Conservation (phyloP, 371 early-diverging fungal genomes). For the Parasitella parasitica region DNA sequence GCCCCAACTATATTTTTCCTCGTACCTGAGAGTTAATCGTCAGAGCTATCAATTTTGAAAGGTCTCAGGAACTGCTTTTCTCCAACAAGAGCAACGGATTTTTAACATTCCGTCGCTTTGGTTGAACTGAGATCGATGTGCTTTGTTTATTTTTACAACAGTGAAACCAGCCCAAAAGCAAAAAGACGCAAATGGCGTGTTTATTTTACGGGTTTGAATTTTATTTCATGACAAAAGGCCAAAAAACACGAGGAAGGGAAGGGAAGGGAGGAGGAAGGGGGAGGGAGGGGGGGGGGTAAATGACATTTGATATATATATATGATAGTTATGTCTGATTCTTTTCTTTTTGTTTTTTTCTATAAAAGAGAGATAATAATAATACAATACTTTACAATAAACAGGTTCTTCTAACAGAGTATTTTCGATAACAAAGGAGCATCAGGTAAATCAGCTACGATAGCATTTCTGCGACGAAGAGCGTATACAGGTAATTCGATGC, state of each 20-base stretch:
- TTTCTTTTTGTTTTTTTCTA: background rate
- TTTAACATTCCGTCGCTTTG: background rate
- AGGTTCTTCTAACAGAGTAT: background rate
- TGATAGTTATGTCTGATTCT: background rate
- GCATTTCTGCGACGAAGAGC: constrained; percentile 47
- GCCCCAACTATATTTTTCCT: too few relatives aligned
- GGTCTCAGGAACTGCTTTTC: too few relatives aligned
- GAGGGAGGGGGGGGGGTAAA: background rate
- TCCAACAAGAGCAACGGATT: too few relatives aligned
- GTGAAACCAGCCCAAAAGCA: background rate
- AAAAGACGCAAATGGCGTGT: background rate
- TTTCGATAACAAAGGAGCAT: constrained; percentile 28
- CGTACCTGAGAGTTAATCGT: too few relatives aligned
- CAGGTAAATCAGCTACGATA: constrained; percentile 45
- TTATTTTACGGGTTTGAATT: background rate
- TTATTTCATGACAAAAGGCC: background rate
- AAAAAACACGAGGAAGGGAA: background rate
- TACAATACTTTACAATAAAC: background rate
- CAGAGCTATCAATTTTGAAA: too few relatives aligned
- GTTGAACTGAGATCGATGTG: too few relatives aligned
- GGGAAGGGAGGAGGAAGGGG: background rate
- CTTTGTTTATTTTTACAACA: background rate
- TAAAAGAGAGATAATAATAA: background rate
- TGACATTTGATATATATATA: background rate
- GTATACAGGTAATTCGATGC: constrained; percentile 40